phyloP scores from a whole-genome alignment of 495 filamentous ascomycete species.

The Haplographium delicatum region DNA sequence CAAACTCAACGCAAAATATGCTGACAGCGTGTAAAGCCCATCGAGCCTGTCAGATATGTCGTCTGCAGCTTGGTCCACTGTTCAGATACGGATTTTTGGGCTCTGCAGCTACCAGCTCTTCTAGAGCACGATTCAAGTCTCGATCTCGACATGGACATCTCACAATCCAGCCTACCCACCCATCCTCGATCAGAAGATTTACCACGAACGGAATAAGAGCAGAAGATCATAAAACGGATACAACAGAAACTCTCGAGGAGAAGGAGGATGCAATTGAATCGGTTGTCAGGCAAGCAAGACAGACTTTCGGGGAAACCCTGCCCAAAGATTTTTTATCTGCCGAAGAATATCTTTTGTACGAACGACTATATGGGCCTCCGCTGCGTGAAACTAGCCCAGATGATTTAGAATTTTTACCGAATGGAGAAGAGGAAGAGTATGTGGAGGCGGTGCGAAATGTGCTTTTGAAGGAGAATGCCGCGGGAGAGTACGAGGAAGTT shows the following conservation, averaged over 20 bases:
- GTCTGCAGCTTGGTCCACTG: constrained; percentile 39
- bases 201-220: constrained; percentile 28
- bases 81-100: constrained; percentile 35
- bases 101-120: constrained; percentile 10
- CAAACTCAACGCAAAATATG: too few species aligned
- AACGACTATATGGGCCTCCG: constrained; percentile 72
- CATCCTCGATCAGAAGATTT: constrained; percentile 30
- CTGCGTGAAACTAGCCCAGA: constrained; percentile 48
- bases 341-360: constrained; percentile 70
- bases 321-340: constrained; percentile 66
- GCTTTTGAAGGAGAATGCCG: constrained; percentile 50
- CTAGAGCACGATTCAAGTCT: constrained; percentile 12
- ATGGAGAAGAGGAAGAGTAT: constrained; percentile 25
- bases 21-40: constrained; percentile 40
- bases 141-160: too few species aligned
- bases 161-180: constrained; percentile 16
- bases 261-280: constrained; percentile 46
- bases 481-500: constrained; percentile 59
- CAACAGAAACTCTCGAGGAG: neutral
- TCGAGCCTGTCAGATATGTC: constrained; percentile 44
- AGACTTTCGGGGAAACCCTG: constrained; percentile 70
- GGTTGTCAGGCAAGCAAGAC: constrained; percentile 62
- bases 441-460: constrained; percentile 23
- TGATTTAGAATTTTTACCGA: constrained; percentile 49
- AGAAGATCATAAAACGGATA: neutral